Evolutionary conservation across 2,329 filamentous ascomycete genomes (phyloP).

Genomic region (Neofusicoccum kwambonambiense): DNA sequence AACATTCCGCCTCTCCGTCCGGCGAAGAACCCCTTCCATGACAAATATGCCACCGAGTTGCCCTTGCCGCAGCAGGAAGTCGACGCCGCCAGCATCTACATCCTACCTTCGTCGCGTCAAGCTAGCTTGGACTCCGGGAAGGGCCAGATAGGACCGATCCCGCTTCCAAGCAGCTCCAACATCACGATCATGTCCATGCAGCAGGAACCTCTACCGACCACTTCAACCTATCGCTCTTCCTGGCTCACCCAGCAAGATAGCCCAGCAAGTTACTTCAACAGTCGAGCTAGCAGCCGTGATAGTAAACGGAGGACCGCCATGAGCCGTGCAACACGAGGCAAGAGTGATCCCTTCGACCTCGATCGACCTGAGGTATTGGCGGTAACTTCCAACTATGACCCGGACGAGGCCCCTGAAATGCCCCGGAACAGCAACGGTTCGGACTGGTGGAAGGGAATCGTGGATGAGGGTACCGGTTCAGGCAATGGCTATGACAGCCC

Average conservation of each 20-base stretch:
- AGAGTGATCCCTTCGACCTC: constrained; percentile 42
- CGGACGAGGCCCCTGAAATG: not conserved
- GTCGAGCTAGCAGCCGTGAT: not conserved
- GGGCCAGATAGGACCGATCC: not conserved
- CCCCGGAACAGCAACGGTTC: not conserved
- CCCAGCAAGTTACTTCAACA: not conserved
- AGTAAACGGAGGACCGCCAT: not conserved
- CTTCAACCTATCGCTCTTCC: not conserved
- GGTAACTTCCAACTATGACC: constrained; percentile 21
- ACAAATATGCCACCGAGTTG: not conserved
- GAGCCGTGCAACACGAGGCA: constrained; percentile 29
- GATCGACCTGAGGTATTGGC: constrained; percentile 40
- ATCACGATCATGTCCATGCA: not conserved
- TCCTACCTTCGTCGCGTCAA: not conserved
- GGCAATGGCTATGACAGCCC: not conserved
- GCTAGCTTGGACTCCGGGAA: not conserved
- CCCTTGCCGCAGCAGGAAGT: not conserved
- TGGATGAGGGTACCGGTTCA: not conserved
- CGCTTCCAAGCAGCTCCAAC: not conserved
- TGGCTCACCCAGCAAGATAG: not conserved
- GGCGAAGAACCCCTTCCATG: not conserved
- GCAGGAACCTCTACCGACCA: not conserved
- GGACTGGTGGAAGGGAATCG: constrained; percentile 6
- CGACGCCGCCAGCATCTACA: constrained; percentile 12
- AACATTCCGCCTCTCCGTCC: constrained; percentile 1